These are phyloP conservation scores for Eruca vesicaria DNA, from an alignment of 441 rosid genomes.

Conservation along the genomic window DNA sequence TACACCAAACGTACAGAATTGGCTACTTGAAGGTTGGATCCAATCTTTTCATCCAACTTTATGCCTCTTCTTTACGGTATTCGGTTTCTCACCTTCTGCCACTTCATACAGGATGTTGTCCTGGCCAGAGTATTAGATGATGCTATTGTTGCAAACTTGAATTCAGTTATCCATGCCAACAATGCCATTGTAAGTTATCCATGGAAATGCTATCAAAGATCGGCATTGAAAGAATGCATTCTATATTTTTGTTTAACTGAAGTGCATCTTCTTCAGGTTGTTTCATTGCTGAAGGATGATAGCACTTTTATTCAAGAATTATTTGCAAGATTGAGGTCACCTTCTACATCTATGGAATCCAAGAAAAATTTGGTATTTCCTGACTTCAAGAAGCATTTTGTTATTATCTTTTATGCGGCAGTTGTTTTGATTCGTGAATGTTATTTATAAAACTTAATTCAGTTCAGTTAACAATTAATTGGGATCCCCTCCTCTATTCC, in stretches of 20 bases:
- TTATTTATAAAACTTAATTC: neutral
- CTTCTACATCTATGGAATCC: constrained; percentile 70
- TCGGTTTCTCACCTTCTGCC: constrained; percentile 33
- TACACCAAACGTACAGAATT: constrained; percentile 97
- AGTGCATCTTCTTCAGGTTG: constrained; percentile 55
- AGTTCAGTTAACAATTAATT: constrained; percentile 7
- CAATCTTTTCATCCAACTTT: neutral
- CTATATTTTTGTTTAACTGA: constrained; percentile 18
- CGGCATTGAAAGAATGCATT: constrained; percentile 4
- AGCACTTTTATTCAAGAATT: constrained; percentile 89
- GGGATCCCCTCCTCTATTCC: neutral
- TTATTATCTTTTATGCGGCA: constrained; percentile 8
- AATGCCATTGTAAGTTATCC: constrained; percentile 83
- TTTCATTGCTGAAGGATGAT: constrained; percentile 93
- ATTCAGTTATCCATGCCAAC: constrained; percentile 88
- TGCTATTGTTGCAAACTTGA: constrained; percentile 78
- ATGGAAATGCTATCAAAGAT: constrained; percentile 9
- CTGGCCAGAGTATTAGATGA: constrained; percentile 96
- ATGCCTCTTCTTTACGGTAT: constrained; percentile 3
- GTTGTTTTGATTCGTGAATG: constrained; percentile 9
- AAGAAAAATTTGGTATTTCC: constrained; percentile 90
- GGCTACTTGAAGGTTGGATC: constrained; percentile 87
- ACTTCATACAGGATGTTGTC: constrained; percentile 82
- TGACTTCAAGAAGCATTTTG: constrained; percentile 13
- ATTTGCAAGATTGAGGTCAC: constrained; percentile 80